phyloP scores from a whole-genome alignment of 495 filamentous ascomycete genomes.

The Aspergillus leporis region DNA sequence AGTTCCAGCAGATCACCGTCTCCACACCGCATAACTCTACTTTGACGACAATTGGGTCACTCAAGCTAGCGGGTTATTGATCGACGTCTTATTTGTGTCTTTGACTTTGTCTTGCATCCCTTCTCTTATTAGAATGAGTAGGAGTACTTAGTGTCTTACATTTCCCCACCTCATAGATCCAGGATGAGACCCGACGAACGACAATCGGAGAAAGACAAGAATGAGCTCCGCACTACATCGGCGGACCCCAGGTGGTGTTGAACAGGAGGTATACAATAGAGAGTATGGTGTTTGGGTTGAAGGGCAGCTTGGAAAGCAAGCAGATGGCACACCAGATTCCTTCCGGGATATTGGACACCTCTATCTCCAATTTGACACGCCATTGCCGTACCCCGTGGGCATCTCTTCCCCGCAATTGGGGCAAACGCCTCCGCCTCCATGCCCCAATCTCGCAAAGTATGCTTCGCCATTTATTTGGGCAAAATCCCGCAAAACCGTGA shows the following conservation, averaged over 20 bases:
- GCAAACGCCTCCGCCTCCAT: slow-evolving; percentile 36
- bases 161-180: neutral
- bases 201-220: neutral
- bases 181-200: neutral
- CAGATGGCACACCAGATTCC: neutral
- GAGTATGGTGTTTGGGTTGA: neutral
- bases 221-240: neutral
- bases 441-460: slow-evolving; percentile 60
- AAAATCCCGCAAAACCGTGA: slow-evolving; percentile 55
- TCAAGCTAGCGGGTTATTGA: neutral
- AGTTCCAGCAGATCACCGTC: neutral
- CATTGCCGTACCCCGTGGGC: slow-evolving; percentile 50
- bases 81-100: neutral
- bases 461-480: slow-evolving; percentile 69
- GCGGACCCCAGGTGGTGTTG: neutral
- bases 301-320: neutral
- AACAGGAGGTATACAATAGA: neutral
- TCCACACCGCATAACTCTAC: neutral
- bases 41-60: neutral
- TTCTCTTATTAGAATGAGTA: neutral
- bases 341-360: slow-evolving; percentile 50
- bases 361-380: slow-evolving; percentile 67
- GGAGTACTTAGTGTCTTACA: neutral
- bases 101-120: neutral
- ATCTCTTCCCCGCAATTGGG: slow-evolving; percentile 21